phyloP scores from a whole-genome alignment of 73 alveolate species.

The Halteria grandinella region DNA sequence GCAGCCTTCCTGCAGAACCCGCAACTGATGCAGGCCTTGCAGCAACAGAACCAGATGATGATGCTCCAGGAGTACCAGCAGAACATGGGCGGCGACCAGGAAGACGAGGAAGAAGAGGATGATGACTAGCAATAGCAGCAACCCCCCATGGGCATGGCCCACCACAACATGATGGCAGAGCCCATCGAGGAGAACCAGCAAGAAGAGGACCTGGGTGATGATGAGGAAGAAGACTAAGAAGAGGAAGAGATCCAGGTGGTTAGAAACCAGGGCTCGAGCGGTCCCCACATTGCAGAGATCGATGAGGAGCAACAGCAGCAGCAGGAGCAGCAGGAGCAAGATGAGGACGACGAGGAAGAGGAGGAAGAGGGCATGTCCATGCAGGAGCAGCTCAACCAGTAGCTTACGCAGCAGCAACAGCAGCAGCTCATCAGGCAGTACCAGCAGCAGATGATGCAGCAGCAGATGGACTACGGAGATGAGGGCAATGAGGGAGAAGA shows the following conservation, averaged over 20 bases:
- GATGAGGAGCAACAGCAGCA: not conserved
- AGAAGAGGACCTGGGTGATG: conserved; percentile 57
- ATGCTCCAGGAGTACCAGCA: conserved; percentile 24
- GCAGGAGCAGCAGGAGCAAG: conserved; percentile 1
- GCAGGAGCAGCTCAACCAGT: no score
- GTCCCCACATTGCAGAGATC: not conserved
- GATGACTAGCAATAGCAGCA: conserved; percentile 18
- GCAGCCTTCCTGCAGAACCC: not conserved
- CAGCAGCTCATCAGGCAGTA: no score
- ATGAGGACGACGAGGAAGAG: not conserved
- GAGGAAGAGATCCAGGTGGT: not conserved
- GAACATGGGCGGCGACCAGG: conserved; percentile 31
- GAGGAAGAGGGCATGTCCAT: no score
- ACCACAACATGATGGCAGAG: no score
- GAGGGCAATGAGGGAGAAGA: conserved; percentile 48
- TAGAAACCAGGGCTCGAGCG: not conserved
- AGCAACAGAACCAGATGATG: conserved; percentile 23
- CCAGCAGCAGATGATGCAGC: not conserved
- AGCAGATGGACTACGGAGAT: conserved; percentile 27
- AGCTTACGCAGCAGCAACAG: no score
- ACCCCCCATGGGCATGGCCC: not conserved
- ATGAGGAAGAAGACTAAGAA: conserved; percentile 1
- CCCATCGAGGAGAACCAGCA: conserved; percentile 48
- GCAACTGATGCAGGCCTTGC: conserved; percentile 14
- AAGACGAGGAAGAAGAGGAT: conserved; percentile 48